These are phyloP conservation scores for Globisporangium sylvaticum DNA, from an alignment of 352 stramenopile genomes.

Conservation along the genomic window DNA sequence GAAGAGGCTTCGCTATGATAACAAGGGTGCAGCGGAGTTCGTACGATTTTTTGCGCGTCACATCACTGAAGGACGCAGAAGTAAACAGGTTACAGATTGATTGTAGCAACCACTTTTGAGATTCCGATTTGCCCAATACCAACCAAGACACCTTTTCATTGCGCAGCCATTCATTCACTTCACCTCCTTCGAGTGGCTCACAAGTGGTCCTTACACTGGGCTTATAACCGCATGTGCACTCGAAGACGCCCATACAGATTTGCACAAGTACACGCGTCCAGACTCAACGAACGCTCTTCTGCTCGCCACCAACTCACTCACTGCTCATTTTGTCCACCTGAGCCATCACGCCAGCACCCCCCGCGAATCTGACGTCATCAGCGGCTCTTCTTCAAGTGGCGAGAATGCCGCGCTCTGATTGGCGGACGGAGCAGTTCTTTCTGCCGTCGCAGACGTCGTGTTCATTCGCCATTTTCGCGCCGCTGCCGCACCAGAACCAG, in stretches of 20 bases:
- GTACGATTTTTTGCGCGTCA: background rate
- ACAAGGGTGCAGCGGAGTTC: no score
- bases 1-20: no score
- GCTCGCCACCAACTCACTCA: no score
- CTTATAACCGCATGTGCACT: no score
- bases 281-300: background rate
- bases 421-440: background rate
- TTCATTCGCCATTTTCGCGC: background rate
- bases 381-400: background rate
- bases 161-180: background rate
- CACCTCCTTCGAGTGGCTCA: background rate
- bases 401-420: background rate
- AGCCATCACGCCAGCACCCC: background rate
- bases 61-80: background rate
- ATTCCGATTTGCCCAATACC: background rate
- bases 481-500: background rate
- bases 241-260: background rate
- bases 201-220: background rate
- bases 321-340: no score
- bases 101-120: background rate
- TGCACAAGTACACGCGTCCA: no score
- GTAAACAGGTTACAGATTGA: background rate
- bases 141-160: background rate
- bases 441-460: background rate
- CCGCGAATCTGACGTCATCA: constrained; percentile 6